Conservation (phyloP, 441 rosid genomes). For the Adansonia gregorii region DNA sequence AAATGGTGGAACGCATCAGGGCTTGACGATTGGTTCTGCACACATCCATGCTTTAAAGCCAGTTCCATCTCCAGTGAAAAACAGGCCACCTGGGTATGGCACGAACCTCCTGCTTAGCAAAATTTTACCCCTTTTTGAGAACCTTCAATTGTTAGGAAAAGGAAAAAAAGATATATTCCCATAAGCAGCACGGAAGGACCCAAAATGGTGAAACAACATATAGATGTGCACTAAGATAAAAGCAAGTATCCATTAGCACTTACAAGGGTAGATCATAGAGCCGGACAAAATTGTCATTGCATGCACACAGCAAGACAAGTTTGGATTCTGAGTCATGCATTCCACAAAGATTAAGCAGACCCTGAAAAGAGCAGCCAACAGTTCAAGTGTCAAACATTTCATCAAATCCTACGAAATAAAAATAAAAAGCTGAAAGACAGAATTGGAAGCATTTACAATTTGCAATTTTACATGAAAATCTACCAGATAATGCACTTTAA, state of each 20-base stretch:
- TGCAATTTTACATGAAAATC: background rate
- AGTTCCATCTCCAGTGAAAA: constrained; percentile 93
- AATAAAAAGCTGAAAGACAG: background rate
- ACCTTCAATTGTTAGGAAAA: constrained; percentile 45
- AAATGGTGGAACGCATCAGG: constrained; percentile 32
- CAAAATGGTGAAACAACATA: background rate
- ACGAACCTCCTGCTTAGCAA: constrained; percentile 87
- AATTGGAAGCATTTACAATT: background rate
- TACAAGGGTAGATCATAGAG: constrained; percentile 93
- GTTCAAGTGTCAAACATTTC: background rate
- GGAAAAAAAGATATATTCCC: background rate
- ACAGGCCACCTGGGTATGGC: constrained; percentile 84
- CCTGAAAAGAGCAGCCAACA: constrained; percentile 52
- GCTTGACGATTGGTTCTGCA: constrained; percentile 44
- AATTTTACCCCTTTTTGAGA: constrained; percentile 88
- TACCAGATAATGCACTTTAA: background rate
- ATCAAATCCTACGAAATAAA: background rate
- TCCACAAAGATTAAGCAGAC: constrained; percentile 80
- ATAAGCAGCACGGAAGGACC: constrained; percentile 1
- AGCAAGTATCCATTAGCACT: constrained; percentile 37
- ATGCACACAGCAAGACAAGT: constrained; percentile 79
- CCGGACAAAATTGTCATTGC: constrained; percentile 78
- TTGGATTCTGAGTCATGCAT: constrained; percentile 86
- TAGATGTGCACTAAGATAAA: background rate
- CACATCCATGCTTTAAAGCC: constrained; percentile 96